Evolutionary conservation across 2,329 filamentous ascomycete species (phyloP), one percentile per base, ranked within the genome.

Genomic region (Thyridium curvatum): DNA sequence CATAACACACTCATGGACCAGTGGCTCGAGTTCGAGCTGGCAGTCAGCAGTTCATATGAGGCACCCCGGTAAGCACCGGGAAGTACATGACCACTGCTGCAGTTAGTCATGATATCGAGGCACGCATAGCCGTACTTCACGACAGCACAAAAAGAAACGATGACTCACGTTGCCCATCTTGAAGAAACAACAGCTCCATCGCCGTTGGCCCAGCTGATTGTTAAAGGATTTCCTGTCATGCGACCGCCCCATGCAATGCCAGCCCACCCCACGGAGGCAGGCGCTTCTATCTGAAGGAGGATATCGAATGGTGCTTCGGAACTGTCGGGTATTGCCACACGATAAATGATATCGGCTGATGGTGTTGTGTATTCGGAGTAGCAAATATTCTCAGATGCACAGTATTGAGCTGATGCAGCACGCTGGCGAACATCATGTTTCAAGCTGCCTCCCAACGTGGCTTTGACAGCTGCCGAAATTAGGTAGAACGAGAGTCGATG

Each of bases 161-260:
- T 26, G 21, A 53, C 57, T 33, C 49, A 64, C 58, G 47, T 55
- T 3, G 60, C 49, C 52, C 60, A 62, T 18, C 61, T 52, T 12
- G 58, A 61, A 0, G 57, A 59, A 12, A 62, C 61, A 1, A 59
- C 55, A 8, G 51, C 61, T 9, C 47, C 52, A 18, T 56, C 52
- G 29, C 53, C 59, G 43, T 61, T 60, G 8, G 58, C 51, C 61
- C 61, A 65, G 3, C 51, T 58, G 13, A 64, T 48, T 3, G 59
- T 58, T 13, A 65, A 49, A 15, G 61, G 61, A 18, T 61, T 60
- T 30, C 55, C 54, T 3, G 56, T 57, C 61, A 64, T 65, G n/a
- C 54, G 53, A 3, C 61, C 61, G 18, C 59, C 60, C 61, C 61
- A 65, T 1, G 59, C 48, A 29, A 64, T 56, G 5, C 60, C 61